Evolutionary conservation across 805 yeast species (phyloP).

Genomic region (Saturnispora halmiae): DNA sequence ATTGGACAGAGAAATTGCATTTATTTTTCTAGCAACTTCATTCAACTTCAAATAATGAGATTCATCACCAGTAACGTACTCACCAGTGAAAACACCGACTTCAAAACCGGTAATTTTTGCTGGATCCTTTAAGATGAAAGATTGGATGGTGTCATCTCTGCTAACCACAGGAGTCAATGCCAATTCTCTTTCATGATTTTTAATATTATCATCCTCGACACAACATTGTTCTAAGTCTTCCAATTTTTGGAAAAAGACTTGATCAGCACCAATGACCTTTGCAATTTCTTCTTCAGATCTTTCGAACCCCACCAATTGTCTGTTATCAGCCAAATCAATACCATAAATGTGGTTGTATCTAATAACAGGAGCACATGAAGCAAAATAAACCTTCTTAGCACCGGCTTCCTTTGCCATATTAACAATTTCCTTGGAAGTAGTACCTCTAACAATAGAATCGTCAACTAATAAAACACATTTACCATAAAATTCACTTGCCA

Average conservation of each 20-base stretch:
- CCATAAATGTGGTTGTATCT: conserved; percentile 94
- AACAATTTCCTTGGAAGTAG: conserved; percentile 92
- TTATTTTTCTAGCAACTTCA: conserved; percentile 73
- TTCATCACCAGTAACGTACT: conserved; percentile 90
- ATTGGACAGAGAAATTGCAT: conserved; percentile 36
- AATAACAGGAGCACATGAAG: conserved; percentile 98
- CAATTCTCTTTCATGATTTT: conserved; percentile 27
- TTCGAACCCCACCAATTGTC: conserved; percentile 83
- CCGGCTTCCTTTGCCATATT: conserved; percentile 99
- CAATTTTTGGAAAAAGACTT: conserved; percentile 78
- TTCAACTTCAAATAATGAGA: conserved; percentile 72
- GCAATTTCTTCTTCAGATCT: conserved; percentile 70
- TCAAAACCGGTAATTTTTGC: conserved; percentile 56
- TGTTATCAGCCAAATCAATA: conserved; percentile 92
- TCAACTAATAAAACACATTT: conserved; percentile 85
- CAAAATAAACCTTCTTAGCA: conserved; percentile 88
- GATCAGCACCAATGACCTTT: conserved; percentile 76
- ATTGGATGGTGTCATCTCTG: conserved; percentile 24
- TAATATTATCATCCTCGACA: conserved; percentile 27
- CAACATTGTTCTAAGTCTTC: conserved; percentile 81
- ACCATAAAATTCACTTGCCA: conserved; percentile 84
- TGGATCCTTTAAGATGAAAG: conserved; percentile 19
- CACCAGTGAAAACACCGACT: conserved; percentile 94
- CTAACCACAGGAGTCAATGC: conserved; percentile 30
- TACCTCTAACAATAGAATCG: conserved; percentile 96